Percentiles rank a stretch among this genome's conserved stretches.
phyloP scores from a whole-genome alignment of 805 yeast species.

The Kodamaea kaohsiungensis region DNA sequence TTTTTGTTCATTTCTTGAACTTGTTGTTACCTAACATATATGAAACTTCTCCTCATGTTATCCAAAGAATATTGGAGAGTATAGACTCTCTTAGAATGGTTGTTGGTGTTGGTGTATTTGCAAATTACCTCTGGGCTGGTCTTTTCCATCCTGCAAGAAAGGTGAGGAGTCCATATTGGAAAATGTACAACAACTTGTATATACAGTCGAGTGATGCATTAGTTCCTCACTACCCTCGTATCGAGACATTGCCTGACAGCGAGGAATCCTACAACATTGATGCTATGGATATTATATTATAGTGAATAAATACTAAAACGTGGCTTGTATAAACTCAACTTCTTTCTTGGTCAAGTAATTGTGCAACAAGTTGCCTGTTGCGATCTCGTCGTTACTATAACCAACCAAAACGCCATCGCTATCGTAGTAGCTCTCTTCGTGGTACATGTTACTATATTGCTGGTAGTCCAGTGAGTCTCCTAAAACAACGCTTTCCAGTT shows the following conservation, averaged over 20 bases:
- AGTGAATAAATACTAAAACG: neutral
- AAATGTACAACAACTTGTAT: slow-evolving; percentile 72
- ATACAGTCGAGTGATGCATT: slow-evolving; percentile 71
- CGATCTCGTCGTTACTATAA: neutral
- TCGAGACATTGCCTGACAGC: slow-evolving; percentile 34
- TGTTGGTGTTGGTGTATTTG: slow-evolving; percentile 71
- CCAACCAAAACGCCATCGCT: neutral
- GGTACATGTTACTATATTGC: neutral
- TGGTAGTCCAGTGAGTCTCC: neutral
- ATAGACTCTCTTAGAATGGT: slow-evolving; percentile 70
- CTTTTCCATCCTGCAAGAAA: slow-evolving; percentile 90
- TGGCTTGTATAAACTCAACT: neutral
- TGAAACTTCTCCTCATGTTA: slow-evolving; percentile 96
- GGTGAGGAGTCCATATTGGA: slow-evolving; percentile 87
- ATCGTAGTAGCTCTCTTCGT: neutral
- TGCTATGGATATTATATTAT: slow-evolving; percentile 51
- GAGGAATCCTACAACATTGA: slow-evolving; percentile 34
- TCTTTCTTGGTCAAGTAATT: neutral
- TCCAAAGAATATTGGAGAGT: slow-evolving; percentile 76
- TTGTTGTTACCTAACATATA: slow-evolving; percentile 83
- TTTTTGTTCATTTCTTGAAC: slow-evolving; percentile 80
- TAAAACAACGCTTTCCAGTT: slow-evolving; percentile 9
- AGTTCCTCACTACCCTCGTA: slow-evolving; percentile 78
- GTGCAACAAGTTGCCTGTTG: neutral
- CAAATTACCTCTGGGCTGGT: slow-evolving; percentile 84